Evolutionary conservation across 805 yeast species (phyloP), one percentile per base, ranked within the genome.

Genomic region (Kuraishia borneana): DNA sequence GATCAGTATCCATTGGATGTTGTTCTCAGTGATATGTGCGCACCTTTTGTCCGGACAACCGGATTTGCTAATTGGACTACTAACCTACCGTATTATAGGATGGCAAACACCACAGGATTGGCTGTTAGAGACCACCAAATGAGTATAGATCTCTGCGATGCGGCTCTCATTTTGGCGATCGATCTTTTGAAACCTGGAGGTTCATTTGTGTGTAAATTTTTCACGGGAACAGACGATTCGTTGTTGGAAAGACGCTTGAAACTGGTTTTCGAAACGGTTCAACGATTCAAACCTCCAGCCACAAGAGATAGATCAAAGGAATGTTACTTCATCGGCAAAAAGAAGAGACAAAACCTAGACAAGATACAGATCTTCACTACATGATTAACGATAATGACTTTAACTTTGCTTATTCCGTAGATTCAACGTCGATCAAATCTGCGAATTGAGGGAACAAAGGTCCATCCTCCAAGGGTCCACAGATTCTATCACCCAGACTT

Each of bases 71-170:
- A 62, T 50, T 61, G 72, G 57, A 71, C 81, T 66, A 74, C 83
- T 77, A 79, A 78, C 76, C 70, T 70, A 36, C 75, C 95, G 31
- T 81, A 76, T 52, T 63, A 64, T 59, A 89, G 96, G 97, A 81
- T 89, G 83, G 83, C 85, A 32, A 89, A 89, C 50, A 84, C 96
- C 3, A 65, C 87, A 10, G 97, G 98, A 3, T 58, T 83, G 27
- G 71, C 77, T 7, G 75, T 81, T 27, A 72, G 73, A 42, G 98
- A 89, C 53, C 97, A 89, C 56, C 60, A 69, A 10, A 74, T 73
- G 43, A 85, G 95, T 40, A 80, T 92, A 83, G 88, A 88, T 49
- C 60, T 89, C 20, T 89, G 96, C 54, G 92, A 84, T 46, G 96
- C 96, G 0, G 96, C 95, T 0, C 54, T 92, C 34, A 65, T 83